These are phyloP conservation scores for Melampsora americana DNA, from an alignment of 1,284 basidiomycete genomes.

Conservation along the genomic window DNA sequence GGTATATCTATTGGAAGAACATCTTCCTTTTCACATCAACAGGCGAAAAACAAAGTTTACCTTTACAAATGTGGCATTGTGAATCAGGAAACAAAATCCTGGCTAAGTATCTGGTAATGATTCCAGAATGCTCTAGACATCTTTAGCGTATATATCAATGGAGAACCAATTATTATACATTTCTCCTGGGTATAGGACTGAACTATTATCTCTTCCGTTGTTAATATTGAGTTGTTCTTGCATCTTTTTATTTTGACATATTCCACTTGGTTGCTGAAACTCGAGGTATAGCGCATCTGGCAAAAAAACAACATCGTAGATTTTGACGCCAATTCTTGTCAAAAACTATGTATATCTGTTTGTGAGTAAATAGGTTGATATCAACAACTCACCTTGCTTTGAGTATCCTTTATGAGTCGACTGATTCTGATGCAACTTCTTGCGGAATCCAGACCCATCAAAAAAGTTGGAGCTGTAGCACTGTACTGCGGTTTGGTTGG, in stretches of 20 bases:
- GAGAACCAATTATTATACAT: slow-evolving; percentile 36
- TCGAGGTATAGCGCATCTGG: slow-evolving; percentile 35
- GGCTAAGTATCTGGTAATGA: too few relatives aligned
- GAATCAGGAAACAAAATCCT: too few relatives aligned
- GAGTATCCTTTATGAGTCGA: slow-evolving; percentile 18
- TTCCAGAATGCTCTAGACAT: background rate
- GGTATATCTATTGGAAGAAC: too few relatives aligned
- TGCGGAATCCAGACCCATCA: slow-evolving; percentile 25
- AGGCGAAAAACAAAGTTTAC: too few relatives aligned
- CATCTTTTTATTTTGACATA: slow-evolving; percentile 16
- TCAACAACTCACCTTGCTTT: slow-evolving; percentile 21
- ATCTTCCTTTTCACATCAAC: too few relatives aligned
- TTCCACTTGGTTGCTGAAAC: slow-evolving; percentile 30
- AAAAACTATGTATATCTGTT: background rate
- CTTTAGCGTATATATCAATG: slow-evolving; percentile 26
- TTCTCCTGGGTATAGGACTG: slow-evolving; percentile 21
- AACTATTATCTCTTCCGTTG: background rate
- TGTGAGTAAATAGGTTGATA: background rate
- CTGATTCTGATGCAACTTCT: slow-evolving; percentile 20
- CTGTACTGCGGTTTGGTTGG: slow-evolving; percentile 39
- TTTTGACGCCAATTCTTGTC: background rate
- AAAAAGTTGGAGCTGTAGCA: slow-evolving; percentile 42
- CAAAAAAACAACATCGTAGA: background rate
- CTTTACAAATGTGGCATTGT: too few relatives aligned
- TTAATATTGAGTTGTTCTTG: slow-evolving; percentile 11